These are phyloP conservation scores for Decorospora gaudefroyi DNA, from an alignment of 2,329 filamentous ascomycete species.

Conservation along the genomic window DNA sequence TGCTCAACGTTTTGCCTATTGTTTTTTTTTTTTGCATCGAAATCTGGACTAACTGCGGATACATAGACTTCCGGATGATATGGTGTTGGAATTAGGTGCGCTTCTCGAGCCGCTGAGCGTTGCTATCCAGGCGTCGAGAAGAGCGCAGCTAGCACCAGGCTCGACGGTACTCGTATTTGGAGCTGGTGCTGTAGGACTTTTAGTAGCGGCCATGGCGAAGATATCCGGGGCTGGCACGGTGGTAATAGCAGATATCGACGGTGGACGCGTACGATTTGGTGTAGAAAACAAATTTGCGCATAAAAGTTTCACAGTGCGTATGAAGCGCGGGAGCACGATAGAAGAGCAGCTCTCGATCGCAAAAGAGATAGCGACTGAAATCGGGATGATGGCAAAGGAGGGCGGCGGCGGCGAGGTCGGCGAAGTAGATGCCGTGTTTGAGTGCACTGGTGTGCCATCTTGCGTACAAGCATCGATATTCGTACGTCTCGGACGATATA, in stretches of 20 bases:
- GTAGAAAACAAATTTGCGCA: constrained; percentile 56
- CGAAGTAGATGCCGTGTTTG: constrained; percentile 72
- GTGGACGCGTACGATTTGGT: constrained; percentile 60
- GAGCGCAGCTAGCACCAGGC: constrained; percentile 55
- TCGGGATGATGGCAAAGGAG: constrained; percentile 47
- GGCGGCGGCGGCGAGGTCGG: constrained; percentile 45
- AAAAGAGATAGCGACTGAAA: constrained; percentile 54
- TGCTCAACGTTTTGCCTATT: too few species aligned
- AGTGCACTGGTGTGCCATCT: constrained; percentile 75
- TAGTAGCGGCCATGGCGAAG: constrained; percentile 62
- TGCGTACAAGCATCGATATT: constrained; percentile 78
- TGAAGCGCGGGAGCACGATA: constrained; percentile 53
- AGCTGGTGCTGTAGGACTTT: constrained; percentile 63
- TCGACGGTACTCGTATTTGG: constrained; percentile 63
- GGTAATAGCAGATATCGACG: constrained; percentile 65
- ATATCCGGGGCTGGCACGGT: constrained; percentile 60
- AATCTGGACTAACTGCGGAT: too few species aligned
- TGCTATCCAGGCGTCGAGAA: constrained; percentile 62
- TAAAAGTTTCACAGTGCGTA: constrained; percentile 51
- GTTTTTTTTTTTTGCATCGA: too few species aligned
- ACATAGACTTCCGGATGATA: constrained; percentile 56
- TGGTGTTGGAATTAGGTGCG: constrained; percentile 61
- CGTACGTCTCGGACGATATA: constrained; percentile 44
- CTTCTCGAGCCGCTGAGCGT: constrained; percentile 65
- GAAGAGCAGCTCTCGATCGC: constrained; percentile 61